Percentiles rank a stretch among this genome's conserved stretches.
These are phyloP conservation scores for Aphanomyces astaci DNA, from an alignment of 352 stramenopile species.

Conservation along the genomic window DNA sequence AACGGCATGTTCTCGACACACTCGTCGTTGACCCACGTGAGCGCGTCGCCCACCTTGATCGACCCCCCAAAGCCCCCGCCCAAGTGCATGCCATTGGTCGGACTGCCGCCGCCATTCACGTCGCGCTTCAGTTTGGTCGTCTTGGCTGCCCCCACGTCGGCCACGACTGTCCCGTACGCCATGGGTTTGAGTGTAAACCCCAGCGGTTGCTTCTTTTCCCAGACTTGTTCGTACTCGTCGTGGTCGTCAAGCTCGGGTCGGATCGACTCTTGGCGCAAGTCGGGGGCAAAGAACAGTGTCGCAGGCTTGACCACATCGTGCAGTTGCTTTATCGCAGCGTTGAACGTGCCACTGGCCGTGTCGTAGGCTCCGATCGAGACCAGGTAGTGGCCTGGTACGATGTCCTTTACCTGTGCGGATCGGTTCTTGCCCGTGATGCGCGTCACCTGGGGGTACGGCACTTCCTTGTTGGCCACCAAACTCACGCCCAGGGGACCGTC, in stretches of 20 bases:
- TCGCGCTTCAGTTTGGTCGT: constrained; percentile 72
- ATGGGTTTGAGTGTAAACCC: constrained; percentile 73
- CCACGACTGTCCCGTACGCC: constrained; percentile 61
- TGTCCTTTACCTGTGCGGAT: constrained; percentile 78
- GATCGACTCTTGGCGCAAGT: constrained; percentile 68
- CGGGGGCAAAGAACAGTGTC: constrained; percentile 73
- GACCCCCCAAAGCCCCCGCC: constrained; percentile 36
- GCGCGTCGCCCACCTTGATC: constrained; percentile 52
- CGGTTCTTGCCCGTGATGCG: constrained; percentile 84
- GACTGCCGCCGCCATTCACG: constrained; percentile 34
- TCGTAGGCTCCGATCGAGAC: constrained; percentile 82
- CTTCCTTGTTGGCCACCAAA: constrained; percentile 82
- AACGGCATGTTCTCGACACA: constrained; percentile 60
- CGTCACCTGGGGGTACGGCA: constrained; percentile 78
- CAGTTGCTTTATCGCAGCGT: constrained; percentile 83
- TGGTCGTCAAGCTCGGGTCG: constrained; percentile 45
- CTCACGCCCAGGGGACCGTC: constrained; percentile 79
- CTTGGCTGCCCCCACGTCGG: constrained; percentile 74
- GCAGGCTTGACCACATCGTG: constrained; percentile 83
- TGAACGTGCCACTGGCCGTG: constrained; percentile 79
- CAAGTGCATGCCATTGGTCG: neutral
- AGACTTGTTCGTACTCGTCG: constrained; percentile 82
- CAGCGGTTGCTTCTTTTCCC: constrained; percentile 84
- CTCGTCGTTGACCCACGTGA: constrained; percentile 83
- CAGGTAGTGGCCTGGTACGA: constrained; percentile 79